phyloP scores from a whole-genome alignment of 345 rosid genomes.

The Mallotus nudiflorus region DNA sequence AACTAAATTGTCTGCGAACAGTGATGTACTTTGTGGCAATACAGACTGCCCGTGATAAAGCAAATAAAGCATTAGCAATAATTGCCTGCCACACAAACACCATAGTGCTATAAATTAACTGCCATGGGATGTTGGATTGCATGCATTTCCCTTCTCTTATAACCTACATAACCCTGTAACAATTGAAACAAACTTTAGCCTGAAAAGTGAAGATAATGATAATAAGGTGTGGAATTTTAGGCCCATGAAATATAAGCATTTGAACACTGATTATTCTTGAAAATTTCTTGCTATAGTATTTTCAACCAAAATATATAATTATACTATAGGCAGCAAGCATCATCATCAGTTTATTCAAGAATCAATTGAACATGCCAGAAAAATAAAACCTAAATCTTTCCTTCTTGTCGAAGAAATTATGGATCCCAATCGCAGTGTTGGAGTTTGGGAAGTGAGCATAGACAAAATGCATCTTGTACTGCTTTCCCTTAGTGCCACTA shows the following conservation, averaged over 20 bases:
- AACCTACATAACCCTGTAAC: slow-evolving; percentile 77
- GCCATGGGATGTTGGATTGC: slow-evolving; percentile 83
- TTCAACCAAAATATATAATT: slow-evolving; percentile 5
- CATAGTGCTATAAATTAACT: slow-evolving; percentile 94
- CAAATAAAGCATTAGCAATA: slow-evolving; percentile 81
- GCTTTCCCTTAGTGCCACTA: too few species aligned
- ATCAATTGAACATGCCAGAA: too few species aligned
- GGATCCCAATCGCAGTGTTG: too few species aligned
- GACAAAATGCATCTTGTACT: too few species aligned
- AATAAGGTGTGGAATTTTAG: not conserved
- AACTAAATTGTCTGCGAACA: slow-evolving; percentile 96
- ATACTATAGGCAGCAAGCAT: too few species aligned
- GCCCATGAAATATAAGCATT: not conserved
- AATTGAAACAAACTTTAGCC: slow-evolving; percentile 29
- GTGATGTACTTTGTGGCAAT: slow-evolving; percentile 96
- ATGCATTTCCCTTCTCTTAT: slow-evolving; percentile 83
- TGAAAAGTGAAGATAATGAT: not conserved
- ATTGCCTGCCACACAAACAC: slow-evolving; percentile 85
- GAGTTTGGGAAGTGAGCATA: too few species aligned
- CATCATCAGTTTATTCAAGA: too few species aligned
- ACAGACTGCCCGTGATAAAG: slow-evolving; percentile 89
- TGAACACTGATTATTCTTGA: not conserved
- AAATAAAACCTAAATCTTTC: too few species aligned
- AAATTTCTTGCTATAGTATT: not conserved
- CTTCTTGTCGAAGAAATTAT: too few species aligned